A percentile compares a stretch with the other conserved stretches of the same genome.
phyloP scores from a whole-genome alignment of 441 rosid genomes.

The Jatropha multifida region DNA sequence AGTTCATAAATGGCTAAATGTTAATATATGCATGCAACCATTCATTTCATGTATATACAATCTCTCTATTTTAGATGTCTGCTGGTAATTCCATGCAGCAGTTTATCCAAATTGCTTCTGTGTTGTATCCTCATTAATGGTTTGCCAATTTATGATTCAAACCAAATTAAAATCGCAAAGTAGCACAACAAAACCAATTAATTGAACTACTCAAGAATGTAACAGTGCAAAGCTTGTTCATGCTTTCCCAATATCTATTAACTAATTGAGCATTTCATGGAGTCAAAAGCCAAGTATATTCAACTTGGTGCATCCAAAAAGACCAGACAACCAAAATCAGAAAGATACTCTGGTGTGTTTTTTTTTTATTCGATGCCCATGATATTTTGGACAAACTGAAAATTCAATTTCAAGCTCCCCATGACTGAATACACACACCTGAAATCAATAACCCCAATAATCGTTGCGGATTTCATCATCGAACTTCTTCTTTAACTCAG shows the following conservation, averaged over 20 bases:
- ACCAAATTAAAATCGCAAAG: neutral
- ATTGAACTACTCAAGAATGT: neutral
- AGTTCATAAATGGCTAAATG: too few species aligned
- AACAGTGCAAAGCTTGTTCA: constrained; percentile 4
- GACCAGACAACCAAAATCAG: constrained; percentile 10
- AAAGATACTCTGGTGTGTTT: neutral
- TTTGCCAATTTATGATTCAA: neutral
- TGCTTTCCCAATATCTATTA: neutral
- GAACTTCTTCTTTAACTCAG: constrained; percentile 91
- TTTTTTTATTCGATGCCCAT: constrained; percentile 14
- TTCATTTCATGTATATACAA: too few species aligned
- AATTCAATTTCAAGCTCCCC: neutral
- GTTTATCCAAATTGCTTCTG: neutral
- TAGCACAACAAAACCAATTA: neutral
- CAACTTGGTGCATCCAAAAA: constrained; percentile 3
- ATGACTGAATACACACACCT: neutral
- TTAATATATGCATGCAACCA: too few species aligned
- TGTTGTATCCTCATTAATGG: neutral
- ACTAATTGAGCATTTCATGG: neutral
- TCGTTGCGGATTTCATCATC: constrained; percentile 80
- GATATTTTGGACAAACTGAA: neutral
- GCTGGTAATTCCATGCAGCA: neutral
- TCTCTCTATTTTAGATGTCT: too few species aligned
- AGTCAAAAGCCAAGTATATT: constrained; percentile 8
- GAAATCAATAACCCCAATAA: constrained; percentile 35